Evolutionary conservation across 345 rosid genomes (phyloP).

Genomic region (Citrus cavaleriei): DNA sequence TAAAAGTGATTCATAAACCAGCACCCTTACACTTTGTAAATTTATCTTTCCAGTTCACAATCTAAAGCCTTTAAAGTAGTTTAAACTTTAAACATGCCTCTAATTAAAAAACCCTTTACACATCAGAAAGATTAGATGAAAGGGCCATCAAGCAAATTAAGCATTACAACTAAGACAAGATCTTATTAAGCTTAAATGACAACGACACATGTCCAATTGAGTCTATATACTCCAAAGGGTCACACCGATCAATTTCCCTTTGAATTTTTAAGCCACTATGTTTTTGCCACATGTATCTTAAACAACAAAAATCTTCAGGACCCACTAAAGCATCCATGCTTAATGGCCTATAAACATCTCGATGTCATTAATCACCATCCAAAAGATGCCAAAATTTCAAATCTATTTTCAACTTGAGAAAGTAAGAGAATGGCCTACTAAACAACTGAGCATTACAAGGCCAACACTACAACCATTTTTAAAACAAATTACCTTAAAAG

Average conservation of each 20-base stretch:
- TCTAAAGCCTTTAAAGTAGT: background rate
- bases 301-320: background rate
- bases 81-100: background rate
- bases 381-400: constrained; percentile 10
- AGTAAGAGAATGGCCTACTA: background rate
- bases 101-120: background rate
- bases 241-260: background rate
- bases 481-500: background rate
- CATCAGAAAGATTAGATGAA: background rate
- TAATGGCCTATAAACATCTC: too few species aligned
- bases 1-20: background rate
- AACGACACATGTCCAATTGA: background rate
- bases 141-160: background rate
- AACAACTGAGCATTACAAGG: constrained; percentile 12
- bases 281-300: background rate
- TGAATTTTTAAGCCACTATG: background rate
- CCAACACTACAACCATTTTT: background rate
- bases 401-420: constrained; percentile 12
- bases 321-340: background rate
- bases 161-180: background rate
- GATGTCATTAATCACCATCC: background rate
- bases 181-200: background rate
- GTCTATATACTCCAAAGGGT: background rate
- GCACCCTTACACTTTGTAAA: background rate
- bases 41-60: background rate